Evolutionary conservation across 768 basidiomycete genomes (phyloP), one percentile per base, ranked within the genome.

Genomic region (Austroboletus eburneus): DNA sequence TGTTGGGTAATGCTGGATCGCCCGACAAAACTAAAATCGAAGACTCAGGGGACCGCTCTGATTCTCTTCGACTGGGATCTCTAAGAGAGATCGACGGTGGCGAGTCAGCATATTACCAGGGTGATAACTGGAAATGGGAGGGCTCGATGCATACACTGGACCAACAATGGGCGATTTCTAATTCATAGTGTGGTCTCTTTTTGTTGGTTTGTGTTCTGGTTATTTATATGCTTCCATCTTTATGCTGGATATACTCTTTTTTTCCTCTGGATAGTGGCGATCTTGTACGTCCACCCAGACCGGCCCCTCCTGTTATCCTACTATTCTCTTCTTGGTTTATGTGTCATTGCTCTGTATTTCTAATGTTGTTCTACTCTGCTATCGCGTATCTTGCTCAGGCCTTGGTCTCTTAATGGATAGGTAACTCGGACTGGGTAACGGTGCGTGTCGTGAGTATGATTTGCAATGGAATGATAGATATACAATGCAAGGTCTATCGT

Each of bases 11-110:
- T 52, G 62, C 71, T 48, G 64, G 72, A 36, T 59, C 73, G 43
- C 70, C 69, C 36, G 73, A 72, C 44, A 79, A 80, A 56, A 66
- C 64, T 30, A 80, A 81, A 69, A 68, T 65, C 30, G 81, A 84
- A 46, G 80, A 83, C 18, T 17, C 45, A n/a, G 52, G 56, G 22
- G 69, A 68, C 35, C 62, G 67, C 10, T 57, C 69, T 25, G 79
- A 86, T 56, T 69, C 73, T 23, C 68, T 85, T 47, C 74, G 80
- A 41, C 65, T 85, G 30, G 79, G 80, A 38, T 63, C 76, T 43
- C 80, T 78, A 71, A 78, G 79, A 59, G 85, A 85, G 63, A 79
- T 89, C 29, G 84, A 87, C 56, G 84, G 84, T 34, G 85, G 86
- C 42, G 85, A 87, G 68, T 77, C 79, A 16, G 73, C 82, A 39